phyloP scores from a whole-genome alignment of 2,329 filamentous ascomycete genomes.

The Rutstroemia sp. region DNA sequence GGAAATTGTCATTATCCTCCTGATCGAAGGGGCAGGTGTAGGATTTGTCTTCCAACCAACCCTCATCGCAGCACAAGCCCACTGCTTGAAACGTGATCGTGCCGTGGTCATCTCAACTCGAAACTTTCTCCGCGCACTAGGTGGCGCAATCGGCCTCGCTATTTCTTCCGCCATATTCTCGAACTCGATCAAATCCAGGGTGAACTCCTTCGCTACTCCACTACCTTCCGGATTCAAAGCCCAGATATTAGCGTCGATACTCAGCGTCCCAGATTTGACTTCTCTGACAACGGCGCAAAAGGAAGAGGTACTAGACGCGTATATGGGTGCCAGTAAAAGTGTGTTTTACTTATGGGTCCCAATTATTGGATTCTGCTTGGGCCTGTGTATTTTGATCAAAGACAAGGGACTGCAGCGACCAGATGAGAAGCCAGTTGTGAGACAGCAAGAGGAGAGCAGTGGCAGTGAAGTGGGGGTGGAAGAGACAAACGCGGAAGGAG shows the following conservation, averaged over 20 bases:
- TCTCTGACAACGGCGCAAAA: slow-evolving; percentile 14
- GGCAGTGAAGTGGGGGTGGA: background rate
- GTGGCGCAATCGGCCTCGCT: slow-evolving; percentile 50
- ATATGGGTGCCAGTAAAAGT: slow-evolving; percentile 44
- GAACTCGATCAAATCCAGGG: slow-evolving; percentile 25
- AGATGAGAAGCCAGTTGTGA: slow-evolving; percentile 16
- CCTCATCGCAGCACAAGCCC: slow-evolving; percentile 50
- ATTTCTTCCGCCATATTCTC: slow-evolving; percentile 45
- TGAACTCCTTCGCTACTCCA: slow-evolving; percentile 11
- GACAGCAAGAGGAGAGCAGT: background rate
- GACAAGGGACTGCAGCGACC: slow-evolving; percentile 38
- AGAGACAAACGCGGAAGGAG: no score
- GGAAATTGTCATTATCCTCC: slow-evolving; percentile 42
- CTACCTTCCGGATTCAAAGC: slow-evolving; percentile 15
- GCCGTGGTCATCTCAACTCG: slow-evolving; percentile 55
- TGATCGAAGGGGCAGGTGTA: slow-evolving; percentile 44
- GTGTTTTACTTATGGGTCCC: slow-evolving; percentile 52
- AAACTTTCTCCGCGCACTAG: slow-evolving; percentile 54
- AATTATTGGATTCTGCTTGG: slow-evolving; percentile 42
- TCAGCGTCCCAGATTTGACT: slow-evolving; percentile 22
- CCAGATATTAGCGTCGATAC: slow-evolving; percentile 20
- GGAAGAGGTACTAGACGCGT: slow-evolving; percentile 39
- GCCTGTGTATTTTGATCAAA: slow-evolving; percentile 44
- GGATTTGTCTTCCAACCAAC: slow-evolving; percentile 43
- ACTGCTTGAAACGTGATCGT: slow-evolving; percentile 47